Percentiles rank a stretch among this genome's conserved stretches.
Conservation (phyloP, 805 yeast genomes). For the Dipodascopsis uninucleata region DNA sequence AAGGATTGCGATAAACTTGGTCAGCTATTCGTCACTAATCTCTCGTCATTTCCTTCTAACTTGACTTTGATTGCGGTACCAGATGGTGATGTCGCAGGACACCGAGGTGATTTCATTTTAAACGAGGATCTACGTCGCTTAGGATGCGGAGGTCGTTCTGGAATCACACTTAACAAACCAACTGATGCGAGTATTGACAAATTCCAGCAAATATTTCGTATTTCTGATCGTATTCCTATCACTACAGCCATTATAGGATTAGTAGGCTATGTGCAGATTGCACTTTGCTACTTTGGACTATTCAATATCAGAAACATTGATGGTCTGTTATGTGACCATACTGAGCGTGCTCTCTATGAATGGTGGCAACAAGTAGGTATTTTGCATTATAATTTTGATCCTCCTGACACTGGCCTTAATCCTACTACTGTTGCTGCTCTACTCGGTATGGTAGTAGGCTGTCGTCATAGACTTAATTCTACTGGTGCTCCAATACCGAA, state of each 20-base stretch:
- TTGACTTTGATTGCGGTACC: conserved; percentile 68
- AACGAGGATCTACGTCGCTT: conserved; percentile 74
- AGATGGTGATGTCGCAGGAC: conserved; percentile 45
- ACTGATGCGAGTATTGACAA: conserved; percentile 77
- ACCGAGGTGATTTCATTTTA: conserved; percentile 49
- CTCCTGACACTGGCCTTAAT: conserved; percentile 55
- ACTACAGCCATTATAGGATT: conserved; percentile 69
- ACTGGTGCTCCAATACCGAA: conserved; percentile 62
- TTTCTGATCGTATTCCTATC: conserved; percentile 48
- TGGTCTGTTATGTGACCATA: conserved; percentile 76
- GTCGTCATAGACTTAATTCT: conserved; percentile 56
- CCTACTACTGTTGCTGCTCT: conserved; percentile 73
- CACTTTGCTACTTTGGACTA: conserved; percentile 72
- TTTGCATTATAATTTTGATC: conserved; percentile 34
- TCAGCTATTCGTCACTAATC: conserved; percentile 69
- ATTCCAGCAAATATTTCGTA: conserved; percentile 68
- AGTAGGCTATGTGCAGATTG: conserved; percentile 68
- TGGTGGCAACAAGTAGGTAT: conserved; percentile 83
- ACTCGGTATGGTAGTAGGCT: conserved; percentile 69
- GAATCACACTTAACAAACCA: conserved; percentile 64
- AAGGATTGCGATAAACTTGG: conserved; percentile 54
- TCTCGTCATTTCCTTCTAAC: conserved; percentile 75
- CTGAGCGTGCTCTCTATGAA: conserved; percentile 61
- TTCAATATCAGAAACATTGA: conserved; percentile 69
- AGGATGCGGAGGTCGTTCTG: conserved; percentile 82